A percentile compares a stretch with the other conserved stretches of the same genome.
These are phyloP conservation scores for Macrophomina tecta DNA, from an alignment of 2,329 filamentous ascomycete species.

Conservation along the genomic window DNA sequence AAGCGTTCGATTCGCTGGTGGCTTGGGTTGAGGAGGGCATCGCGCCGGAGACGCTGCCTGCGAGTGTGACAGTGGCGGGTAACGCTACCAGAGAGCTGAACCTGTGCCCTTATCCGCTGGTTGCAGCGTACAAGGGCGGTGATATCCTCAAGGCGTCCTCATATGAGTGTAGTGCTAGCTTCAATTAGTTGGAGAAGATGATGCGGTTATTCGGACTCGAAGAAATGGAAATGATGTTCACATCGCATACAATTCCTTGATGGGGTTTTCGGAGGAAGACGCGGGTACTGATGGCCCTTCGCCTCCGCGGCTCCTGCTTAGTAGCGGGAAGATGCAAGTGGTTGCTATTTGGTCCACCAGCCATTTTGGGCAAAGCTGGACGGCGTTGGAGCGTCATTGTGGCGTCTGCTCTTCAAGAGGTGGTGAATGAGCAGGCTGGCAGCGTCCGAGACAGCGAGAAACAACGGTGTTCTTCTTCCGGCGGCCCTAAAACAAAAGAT, in stretches of 20 bases:
- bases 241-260: too few relatives aligned
- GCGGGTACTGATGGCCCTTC: too few relatives aligned
- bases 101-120: conserved; percentile 11
- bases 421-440: too few relatives aligned
- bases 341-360: background rate
- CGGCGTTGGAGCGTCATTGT: background rate
- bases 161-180: background rate
- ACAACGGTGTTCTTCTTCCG: background rate
- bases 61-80: background rate
- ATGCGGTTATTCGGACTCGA: background rate
- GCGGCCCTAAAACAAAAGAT: background rate
- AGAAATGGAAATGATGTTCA: too few relatives aligned
- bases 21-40: conserved; percentile 28
- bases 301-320: too few relatives aligned
- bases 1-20: conserved; percentile 10
- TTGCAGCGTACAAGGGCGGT: conserved; percentile 7
- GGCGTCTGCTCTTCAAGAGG: background rate
- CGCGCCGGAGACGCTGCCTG: conserved; percentile 20
- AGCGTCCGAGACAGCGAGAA: background rate
- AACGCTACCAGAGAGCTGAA: background rate
- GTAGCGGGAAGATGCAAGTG: too few relatives aligned
- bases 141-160: background rate
- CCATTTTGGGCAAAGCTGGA: too few relatives aligned
- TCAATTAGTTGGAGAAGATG: background rate
- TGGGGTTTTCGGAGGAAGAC: too few relatives aligned